Conservation (phyloP, 2,329 filamentous ascomycete species). For the Calonectria hongkongensis region DNA sequence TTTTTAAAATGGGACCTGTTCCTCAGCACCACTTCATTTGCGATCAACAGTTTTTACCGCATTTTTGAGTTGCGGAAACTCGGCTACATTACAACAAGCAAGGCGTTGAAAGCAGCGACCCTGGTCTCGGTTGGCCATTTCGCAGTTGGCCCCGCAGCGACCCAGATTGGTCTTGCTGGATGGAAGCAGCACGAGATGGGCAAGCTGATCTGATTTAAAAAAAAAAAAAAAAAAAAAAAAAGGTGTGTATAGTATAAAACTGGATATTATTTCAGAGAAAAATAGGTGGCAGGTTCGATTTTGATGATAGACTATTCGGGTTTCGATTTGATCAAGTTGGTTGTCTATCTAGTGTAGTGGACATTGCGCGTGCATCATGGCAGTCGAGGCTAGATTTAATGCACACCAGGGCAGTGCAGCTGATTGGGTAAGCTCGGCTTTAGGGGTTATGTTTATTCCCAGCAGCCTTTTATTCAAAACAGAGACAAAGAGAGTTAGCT, state of each 20-base stretch:
- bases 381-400: too few relatives aligned
- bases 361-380: too few relatives aligned
- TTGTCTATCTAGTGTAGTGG: too few relatives aligned
- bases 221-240: neutral
- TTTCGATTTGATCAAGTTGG: too few relatives aligned
- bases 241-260: neutral
- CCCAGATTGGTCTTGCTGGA: constrained; percentile 10
- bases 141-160: neutral
- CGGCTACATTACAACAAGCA: constrained; percentile 1
- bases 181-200: constrained; percentile 1
- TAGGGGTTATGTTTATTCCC: too few relatives aligned
- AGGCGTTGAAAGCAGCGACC: neutral
- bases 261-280: too few relatives aligned
- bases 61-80: constrained; percentile 16
- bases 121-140: constrained; percentile 1
- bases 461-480: neutral
- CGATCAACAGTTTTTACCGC: neutral
- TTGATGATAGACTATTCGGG: too few relatives aligned
- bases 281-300: too few relatives aligned
- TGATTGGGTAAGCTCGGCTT: too few relatives aligned
- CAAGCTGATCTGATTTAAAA: neutral
- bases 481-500: neutral
- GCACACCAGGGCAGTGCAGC: too few relatives aligned
- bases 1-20: constrained; percentile 13
- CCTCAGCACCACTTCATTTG: neutral